Evolutionary conservation across 805 yeast genomes (phyloP).

Genomic region (Lachancea dasiensis): DNA sequence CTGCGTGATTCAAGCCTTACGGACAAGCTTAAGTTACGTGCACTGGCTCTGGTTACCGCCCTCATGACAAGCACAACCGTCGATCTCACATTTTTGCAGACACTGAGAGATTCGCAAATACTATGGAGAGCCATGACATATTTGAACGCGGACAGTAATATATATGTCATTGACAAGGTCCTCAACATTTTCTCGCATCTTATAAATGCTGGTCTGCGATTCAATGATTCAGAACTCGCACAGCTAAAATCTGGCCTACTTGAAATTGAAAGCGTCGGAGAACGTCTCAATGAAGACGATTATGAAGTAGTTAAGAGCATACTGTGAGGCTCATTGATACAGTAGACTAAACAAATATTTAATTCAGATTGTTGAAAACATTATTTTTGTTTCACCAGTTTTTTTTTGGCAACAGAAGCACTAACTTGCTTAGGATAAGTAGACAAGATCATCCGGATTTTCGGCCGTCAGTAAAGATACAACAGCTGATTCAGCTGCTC

Average conservation of each 20-base stretch:
- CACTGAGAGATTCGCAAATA: conserved; percentile 33
- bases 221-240: conserved; percentile 39
- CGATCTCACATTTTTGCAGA: conserved; percentile 32
- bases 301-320: conserved; percentile 44
- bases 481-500: conserved; percentile 45
- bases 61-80: conserved; percentile 48
- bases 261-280: conserved; percentile 39
- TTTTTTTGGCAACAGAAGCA: no score
- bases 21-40: conserved; percentile 45
- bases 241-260: conserved; percentile 35
- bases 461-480: conserved; percentile 42
- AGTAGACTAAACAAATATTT: neutral
- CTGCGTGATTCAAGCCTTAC: conserved; percentile 17
- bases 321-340: conserved; percentile 16
- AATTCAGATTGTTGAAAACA: no score
- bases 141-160: conserved; percentile 28
- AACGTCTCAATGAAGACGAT: conserved; percentile 51
- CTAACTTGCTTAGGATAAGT: conserved; percentile 4
- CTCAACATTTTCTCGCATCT: conserved; percentile 46
- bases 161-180: conserved; percentile 52
- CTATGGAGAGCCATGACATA: conserved; percentile 26
- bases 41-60: conserved; percentile 54
- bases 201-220: conserved; percentile 39
- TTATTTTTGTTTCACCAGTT: neutral
- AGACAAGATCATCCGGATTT: conserved; percentile 41